Conservation (phyloP, 768 basidiomycete genomes). For the Lentinula detonsa region DNA sequence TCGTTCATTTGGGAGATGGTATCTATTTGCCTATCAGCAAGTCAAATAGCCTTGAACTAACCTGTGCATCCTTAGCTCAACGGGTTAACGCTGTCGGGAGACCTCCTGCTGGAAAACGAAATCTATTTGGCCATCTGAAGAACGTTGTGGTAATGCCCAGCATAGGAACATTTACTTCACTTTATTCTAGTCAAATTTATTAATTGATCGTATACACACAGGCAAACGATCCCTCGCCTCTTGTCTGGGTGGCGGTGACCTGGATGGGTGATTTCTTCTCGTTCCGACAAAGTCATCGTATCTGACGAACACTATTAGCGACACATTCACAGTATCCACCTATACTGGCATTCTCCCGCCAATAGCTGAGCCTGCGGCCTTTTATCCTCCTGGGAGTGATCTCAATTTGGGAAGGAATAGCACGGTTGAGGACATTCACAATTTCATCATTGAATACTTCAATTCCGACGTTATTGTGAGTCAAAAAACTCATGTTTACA, state of each 20-base stretch:
- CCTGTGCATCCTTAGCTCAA: slow-evolving; percentile 39
- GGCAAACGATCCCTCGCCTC: slow-evolving; percentile 54
- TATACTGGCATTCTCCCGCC: slow-evolving; percentile 51
- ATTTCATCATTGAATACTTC: slow-evolving; percentile 82
- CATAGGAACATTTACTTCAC: slow-evolving; percentile 30
- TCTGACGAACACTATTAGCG: not conserved
- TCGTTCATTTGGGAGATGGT: slow-evolving; percentile 75
- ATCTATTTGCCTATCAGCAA: slow-evolving; percentile 7
- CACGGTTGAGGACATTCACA: slow-evolving; percentile 64
- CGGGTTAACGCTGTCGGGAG: slow-evolving; percentile 66
- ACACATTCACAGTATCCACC: slow-evolving; percentile 45
- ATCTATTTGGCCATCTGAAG: slow-evolving; percentile 53
- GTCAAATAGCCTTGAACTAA: slow-evolving; percentile 3
- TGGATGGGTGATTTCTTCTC: slow-evolving; percentile 54
- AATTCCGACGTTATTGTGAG: slow-evolving; percentile 74
- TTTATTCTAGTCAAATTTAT: slow-evolving; percentile 7
- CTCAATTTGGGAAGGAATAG: slow-evolving; percentile 40
- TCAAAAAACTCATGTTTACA: not conserved
- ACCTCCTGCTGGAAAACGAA: slow-evolving; percentile 50
- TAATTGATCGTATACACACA: not conserved
- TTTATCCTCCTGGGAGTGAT: slow-evolving; percentile 36
- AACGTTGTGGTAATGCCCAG: slow-evolving; percentile 73
- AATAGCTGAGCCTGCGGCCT: slow-evolving; percentile 41
- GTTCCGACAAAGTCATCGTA: not conserved
- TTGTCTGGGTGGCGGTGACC: slow-evolving; percentile 63